A percentile compares a stretch with the other conserved stretches of the same genome.
phyloP scores from a whole-genome alignment of 257 asterid genomes.

The Solanum okadae region DNA sequence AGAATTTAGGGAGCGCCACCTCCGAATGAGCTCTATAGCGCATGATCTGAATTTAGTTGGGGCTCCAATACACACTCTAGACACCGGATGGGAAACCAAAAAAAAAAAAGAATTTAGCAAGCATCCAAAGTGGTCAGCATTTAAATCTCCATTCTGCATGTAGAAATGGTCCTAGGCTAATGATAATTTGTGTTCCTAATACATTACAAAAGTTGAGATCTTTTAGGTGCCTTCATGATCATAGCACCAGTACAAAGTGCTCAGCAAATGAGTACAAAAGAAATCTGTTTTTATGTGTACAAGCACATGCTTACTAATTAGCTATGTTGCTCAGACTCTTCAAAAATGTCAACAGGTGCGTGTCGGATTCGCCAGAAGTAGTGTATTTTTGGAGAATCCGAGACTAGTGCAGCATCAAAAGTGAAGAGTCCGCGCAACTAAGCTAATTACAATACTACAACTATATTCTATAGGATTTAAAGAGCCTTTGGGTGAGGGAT shows the following conservation, averaged over 20 bases:
- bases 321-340: not conserved
- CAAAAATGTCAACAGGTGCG: not conserved
- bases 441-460: not conserved
- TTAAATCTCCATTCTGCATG: not conserved
- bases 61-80: not conserved
- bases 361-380: not conserved
- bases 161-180: not conserved
- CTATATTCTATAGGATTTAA: not conserved
- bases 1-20: not conserved
- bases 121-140: not conserved
- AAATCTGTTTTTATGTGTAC: not conserved
- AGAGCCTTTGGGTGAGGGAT: not conserved
- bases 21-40: not conserved
- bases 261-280: not conserved
- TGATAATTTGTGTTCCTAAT: not conserved
- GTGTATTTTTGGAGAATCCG: not conserved
- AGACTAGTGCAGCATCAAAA: not conserved
- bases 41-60: not conserved
- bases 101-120: not conserved
- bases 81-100: not conserved
- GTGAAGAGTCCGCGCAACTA: not conserved
- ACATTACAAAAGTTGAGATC: not conserved
- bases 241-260: not conserved
- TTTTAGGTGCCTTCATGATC: not conserved
- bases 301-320: not conserved